These are phyloP conservation scores for Phellopilus nigrolimitatus DNA, from an alignment of 1,284 basidiomycete genomes.

Conservation along the genomic window DNA sequence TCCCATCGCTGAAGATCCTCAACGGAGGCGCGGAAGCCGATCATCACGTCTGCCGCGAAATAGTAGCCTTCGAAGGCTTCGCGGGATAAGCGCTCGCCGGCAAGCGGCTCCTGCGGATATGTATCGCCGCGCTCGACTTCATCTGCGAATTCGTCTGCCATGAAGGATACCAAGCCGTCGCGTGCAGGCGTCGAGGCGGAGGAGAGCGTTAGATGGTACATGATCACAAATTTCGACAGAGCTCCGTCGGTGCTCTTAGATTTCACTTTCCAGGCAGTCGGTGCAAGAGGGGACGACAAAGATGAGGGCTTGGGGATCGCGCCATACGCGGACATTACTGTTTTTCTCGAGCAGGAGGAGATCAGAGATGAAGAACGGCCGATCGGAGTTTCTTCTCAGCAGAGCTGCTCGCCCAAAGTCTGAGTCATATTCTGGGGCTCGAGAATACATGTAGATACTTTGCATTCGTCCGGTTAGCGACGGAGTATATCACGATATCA, in stretches of 20 bases:
- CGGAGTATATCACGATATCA: too few relatives aligned
- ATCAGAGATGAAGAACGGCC: background rate
- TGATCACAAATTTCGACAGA: constrained; percentile 1
- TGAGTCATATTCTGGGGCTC: too few relatives aligned
- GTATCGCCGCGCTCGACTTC: constrained; percentile 75
- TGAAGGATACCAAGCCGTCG: constrained; percentile 11
- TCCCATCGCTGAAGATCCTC: constrained; percentile 6
- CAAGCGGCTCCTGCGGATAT: constrained; percentile 70
- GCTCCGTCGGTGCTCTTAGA: background rate
- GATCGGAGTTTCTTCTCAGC: background rate
- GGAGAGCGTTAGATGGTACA: constrained; percentile 13
- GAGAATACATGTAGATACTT: too few relatives aligned
- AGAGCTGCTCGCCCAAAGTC: background rate
- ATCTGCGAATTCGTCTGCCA: constrained; percentile 62
- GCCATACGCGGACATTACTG: constrained; percentile 13
- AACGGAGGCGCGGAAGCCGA: constrained; percentile 50
- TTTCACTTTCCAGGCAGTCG: constrained; percentile 11
- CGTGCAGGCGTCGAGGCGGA: background rate
- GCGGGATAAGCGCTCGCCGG: constrained; percentile 41
- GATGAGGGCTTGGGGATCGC: background rate
- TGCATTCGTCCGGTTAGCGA: too few relatives aligned
- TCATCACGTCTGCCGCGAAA: constrained; percentile 69
- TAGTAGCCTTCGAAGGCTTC: constrained; percentile 68
- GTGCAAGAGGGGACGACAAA: background rate
- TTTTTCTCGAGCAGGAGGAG: background rate